Percentiles rank a stretch among this genome's conserved stretches.
These are phyloP conservation scores for Arxiozyma heterogenica DNA, from an alignment of 1,139 yeast genomes.

Conservation along the genomic window DNA sequence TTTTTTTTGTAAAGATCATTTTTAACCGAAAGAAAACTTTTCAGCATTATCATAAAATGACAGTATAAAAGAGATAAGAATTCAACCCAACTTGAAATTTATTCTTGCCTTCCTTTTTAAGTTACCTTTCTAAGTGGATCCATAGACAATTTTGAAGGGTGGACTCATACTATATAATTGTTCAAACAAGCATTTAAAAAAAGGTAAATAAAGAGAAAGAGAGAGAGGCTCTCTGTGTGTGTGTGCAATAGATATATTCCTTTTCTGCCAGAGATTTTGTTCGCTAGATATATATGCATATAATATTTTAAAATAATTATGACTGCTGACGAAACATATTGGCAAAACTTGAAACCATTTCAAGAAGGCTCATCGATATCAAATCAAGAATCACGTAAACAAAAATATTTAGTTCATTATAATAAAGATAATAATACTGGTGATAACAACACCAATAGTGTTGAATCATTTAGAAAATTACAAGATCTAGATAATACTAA, in stretches of 20 bases:
- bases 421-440: slow-evolving; percentile 38
- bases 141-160: not conserved
- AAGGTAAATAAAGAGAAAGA: too few species aligned
- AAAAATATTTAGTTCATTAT: slow-evolving; percentile 40
- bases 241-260: too few species aligned
- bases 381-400: slow-evolving; percentile 24
- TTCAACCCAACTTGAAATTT: not conserved
- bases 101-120: not conserved
- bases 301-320: slow-evolving; percentile 4
- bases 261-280: not conserved
- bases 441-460: too few species aligned
- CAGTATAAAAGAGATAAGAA: not conserved
- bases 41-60: not conserved
- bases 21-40: not conserved
- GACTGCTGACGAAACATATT: slow-evolving; percentile 22
- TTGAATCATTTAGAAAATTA: slow-evolving; percentile 30
- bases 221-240: too few species aligned
- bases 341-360: slow-evolving; percentile 25
- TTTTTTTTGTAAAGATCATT: not conserved
- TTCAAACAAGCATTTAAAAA: not conserved
- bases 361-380: slow-evolving; percentile 22
- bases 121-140: not conserved
- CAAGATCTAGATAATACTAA: slow-evolving; percentile 63
- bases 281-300: not conserved
- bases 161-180: not conserved